Evolutionary conservation across 495 filamentous ascomycete species (phyloP), one percentile per base, ranked within the genome.

Genomic region (Aspergillus panamensis): DNA sequence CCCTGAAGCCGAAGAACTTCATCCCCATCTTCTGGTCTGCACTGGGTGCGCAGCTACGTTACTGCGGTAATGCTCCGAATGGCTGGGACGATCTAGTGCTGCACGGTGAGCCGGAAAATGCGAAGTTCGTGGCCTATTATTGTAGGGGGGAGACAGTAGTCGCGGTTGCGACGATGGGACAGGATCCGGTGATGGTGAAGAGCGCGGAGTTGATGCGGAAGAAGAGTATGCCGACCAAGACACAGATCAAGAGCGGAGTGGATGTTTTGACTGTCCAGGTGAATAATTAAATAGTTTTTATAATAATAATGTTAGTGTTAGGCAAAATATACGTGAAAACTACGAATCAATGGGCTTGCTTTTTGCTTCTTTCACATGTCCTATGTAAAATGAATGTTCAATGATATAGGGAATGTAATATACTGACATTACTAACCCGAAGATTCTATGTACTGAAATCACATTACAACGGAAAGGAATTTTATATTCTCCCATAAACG

Each of bases 21-120:
- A 90, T 91, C 21, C 94, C 94, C 0, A 81, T 98, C 31, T 98
- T 98, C 78, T 98, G 94, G 94, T 93, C 89, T 9, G 95, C 94
- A 3, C 73, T 97, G 9, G 93, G 91, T 13, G 77, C 84, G 1
- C 94, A 98, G 74, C 69, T 98, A 59, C 82, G 94, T 20, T 98
- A 98, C 73, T 94, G 90, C 65, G 94, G 94, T 2, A 92, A 90
- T 72, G 90, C 92, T 0, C 67, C 75, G 3, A 80, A 82, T 52
- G 91, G 92, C 6, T 96, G 81, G 77, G 95, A 98, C 63, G 90
- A 93, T 62, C 60, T 97, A 12, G 75, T 96, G 2, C 40, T 97
- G 21, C 73, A 85, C 50, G 92, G 92, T 1, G 79, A 91, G 53
- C 82, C 86, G 3, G 90, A 89, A 16, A 84, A 95, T 57, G 84